A percentile compares a stretch with the other conserved stretches of the same genome.
phyloP scores from a whole-genome alignment of 805 yeast species.

The Metschnikowia lochheadii region DNA sequence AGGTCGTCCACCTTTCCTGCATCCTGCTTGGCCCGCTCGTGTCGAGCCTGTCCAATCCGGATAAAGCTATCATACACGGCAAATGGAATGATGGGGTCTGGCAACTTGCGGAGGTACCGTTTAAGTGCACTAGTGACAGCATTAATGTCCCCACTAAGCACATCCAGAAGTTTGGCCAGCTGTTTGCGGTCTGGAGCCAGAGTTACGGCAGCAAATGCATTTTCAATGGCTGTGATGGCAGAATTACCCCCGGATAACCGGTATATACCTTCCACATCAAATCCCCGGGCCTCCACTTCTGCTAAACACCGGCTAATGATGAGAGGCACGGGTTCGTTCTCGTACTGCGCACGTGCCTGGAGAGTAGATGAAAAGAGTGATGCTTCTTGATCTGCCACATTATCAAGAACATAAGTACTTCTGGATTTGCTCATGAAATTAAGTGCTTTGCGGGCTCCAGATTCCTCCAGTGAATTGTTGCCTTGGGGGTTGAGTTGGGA shows the following conservation, averaged over 20 bases:
- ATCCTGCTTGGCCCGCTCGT: conserved; percentile 14
- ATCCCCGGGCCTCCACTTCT: conserved; percentile 75
- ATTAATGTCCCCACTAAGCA: conserved; percentile 66
- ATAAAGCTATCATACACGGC: conserved; percentile 65
- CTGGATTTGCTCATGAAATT: conserved; percentile 37
- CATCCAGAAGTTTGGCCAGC: conserved; percentile 29
- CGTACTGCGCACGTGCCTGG: conserved; percentile 58
- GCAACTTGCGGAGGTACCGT: conserved; percentile 77
- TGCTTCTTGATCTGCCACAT: conserved; percentile 24
- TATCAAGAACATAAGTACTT: conserved; percentile 44
- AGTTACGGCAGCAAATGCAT: conserved; percentile 33
- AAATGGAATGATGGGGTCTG: conserved; percentile 79
- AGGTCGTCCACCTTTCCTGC: conserved; percentile 15
- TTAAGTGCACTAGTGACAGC: conserved; percentile 86
- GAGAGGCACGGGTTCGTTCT: conserved; percentile 61
- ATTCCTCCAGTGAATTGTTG: conserved; percentile 1
- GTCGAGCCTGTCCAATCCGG: conserved; percentile 30
- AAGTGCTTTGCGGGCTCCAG: conserved; percentile 13
- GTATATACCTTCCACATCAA: conserved; percentile 82
- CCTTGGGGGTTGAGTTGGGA: background rate
- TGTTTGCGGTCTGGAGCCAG: conserved; percentile 32
- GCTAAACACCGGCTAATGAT: conserved; percentile 66
- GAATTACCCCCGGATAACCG: conserved; percentile 82
- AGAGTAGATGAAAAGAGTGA: conserved; percentile 51
- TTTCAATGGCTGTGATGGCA: conserved; percentile 50